Conservation (phyloP, 2,329 filamentous ascomycete species). For the Endocalyx cinctus region DNA sequence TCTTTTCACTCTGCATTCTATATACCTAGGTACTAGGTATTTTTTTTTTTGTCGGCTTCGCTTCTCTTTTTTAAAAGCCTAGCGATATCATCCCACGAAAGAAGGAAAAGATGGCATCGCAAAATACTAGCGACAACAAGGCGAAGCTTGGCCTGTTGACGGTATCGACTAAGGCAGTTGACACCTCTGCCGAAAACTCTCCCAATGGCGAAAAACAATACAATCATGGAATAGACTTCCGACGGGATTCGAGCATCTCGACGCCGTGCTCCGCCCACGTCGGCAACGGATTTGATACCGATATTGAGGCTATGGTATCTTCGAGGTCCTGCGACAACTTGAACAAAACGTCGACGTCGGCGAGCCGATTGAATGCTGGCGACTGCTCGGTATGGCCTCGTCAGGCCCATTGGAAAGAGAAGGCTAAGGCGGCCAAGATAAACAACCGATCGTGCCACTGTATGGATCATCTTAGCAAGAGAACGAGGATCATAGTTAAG, state of each 20-base stretch:
- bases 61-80: no score
- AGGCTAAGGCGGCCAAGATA: constrained; percentile 52
- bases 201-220: constrained; percentile 11
- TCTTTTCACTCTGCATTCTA: no score
- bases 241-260: constrained; percentile 34
- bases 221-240: constrained; percentile 24
- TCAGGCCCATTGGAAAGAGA: constrained; percentile 55
- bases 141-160: constrained; percentile 14
- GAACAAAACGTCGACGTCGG: constrained; percentile 27
- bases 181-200: constrained; percentile 8
- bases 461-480: constrained; percentile 48
- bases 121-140: constrained; percentile 10
- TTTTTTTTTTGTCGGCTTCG: no score
- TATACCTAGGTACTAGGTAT: no score
- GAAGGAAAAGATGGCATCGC: constrained; percentile 13
- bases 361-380: no score
- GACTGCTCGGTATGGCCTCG: constrained; percentile 58
- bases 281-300: constrained; percentile 52
- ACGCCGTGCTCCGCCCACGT: constrained; percentile 39
- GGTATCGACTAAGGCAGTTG: constrained; percentile 15
- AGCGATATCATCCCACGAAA: no score
- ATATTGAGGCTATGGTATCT: constrained; percentile 50
- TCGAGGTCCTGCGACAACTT: constrained; percentile 31
- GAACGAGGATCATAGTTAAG: constrained; percentile 51
- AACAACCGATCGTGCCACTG: constrained; percentile 46